These are phyloP conservation scores for Drechmeria coniospora DNA, from an alignment of 2,329 filamentous ascomycete species.

Conservation along the genomic window DNA sequence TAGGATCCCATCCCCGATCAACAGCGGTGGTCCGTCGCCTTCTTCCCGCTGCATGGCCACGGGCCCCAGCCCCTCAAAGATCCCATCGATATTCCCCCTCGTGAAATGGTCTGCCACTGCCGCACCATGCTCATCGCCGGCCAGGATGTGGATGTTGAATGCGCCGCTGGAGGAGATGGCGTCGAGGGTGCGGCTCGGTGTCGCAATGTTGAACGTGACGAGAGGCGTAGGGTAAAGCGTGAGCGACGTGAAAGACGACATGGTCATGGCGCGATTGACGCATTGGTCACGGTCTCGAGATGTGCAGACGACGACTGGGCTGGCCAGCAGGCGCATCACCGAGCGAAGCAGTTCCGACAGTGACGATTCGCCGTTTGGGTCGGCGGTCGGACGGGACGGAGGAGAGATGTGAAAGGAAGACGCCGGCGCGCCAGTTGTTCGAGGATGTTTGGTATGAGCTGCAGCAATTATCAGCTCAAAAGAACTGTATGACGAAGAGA, in stretches of 20 bases:
- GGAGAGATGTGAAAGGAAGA: constrained; percentile 6
- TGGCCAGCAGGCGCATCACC: constrained; percentile 37
- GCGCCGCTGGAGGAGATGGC: constrained; percentile 26
- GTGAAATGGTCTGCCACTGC: constrained; percentile 36
- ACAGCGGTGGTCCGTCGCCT: constrained; percentile 20
- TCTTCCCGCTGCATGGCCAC: constrained; percentile 6
- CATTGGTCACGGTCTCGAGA: constrained; percentile 20
- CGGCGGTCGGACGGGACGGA: constrained; percentile 15
- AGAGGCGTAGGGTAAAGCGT: constrained; percentile 34
- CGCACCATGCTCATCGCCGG: constrained; percentile 30
- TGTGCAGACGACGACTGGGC: constrained; percentile 42
- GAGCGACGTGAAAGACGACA: constrained; percentile 44
- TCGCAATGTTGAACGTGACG: constrained; percentile 41
- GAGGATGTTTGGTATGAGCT: too few relatives aligned
- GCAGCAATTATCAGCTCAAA: too few relatives aligned
- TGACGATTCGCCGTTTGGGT: constrained; percentile 15
- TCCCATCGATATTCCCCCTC: constrained; percentile 26
- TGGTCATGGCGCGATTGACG: constrained; percentile 36
- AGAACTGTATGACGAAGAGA: too few relatives aligned
- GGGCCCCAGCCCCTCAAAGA: constrained; percentile 22
- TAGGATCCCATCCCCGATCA: constrained; percentile 36
- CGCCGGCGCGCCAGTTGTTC: too few relatives aligned
- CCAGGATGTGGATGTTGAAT: constrained; percentile 42
- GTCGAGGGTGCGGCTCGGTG: constrained; percentile 39
- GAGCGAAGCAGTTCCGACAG: constrained; percentile 33